phyloP scores from a whole-genome alignment of 148 eudicot species.

The Camellia lanceoleosa region DNA sequence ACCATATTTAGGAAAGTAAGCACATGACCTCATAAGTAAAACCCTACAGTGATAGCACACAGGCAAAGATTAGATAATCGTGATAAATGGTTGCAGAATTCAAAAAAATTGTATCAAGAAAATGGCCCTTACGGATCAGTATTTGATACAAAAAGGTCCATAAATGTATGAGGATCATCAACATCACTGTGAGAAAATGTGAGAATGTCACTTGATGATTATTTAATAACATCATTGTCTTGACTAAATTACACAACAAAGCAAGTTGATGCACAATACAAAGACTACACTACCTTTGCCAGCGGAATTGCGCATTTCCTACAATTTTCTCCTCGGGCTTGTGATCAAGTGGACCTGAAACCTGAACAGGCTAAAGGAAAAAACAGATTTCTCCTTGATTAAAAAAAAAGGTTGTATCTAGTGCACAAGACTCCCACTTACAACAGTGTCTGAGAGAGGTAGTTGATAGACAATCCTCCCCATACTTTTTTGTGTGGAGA shows the following conservation, averaged over 20 bases:
- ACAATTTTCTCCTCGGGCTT: constrained; percentile 52
- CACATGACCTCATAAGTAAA: constrained; percentile 75
- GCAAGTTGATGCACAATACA: not conserved
- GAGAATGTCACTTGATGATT: not conserved
- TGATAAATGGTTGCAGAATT: constrained; percentile 5
- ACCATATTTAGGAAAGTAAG: constrained; percentile 74
- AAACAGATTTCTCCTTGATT: not conserved
- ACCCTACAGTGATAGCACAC: constrained; percentile 40
- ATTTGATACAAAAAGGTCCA: constrained; percentile 73
- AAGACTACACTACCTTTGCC: constrained; percentile 66
- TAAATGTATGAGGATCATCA: constrained; percentile 88
- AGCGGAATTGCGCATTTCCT: constrained; percentile 85
- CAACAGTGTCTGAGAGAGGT: too few relatives aligned
- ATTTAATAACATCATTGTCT: not conserved
- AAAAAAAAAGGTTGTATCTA: too few relatives aligned
- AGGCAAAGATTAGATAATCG: constrained; percentile 3
- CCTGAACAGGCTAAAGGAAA: constrained; percentile 62
- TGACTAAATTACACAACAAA: not conserved
- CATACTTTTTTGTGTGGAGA: too few relatives aligned
- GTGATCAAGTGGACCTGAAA: constrained; percentile 69
- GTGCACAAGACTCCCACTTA: too few relatives aligned
- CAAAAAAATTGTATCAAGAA: not conserved
- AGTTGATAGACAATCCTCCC: too few relatives aligned
- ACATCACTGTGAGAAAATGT: constrained; percentile 55
- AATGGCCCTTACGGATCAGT: constrained; percentile 74